phyloP scores from a whole-genome alignment of 75 land plant genomes.

The Pseudotsuga menziesii region DNA sequence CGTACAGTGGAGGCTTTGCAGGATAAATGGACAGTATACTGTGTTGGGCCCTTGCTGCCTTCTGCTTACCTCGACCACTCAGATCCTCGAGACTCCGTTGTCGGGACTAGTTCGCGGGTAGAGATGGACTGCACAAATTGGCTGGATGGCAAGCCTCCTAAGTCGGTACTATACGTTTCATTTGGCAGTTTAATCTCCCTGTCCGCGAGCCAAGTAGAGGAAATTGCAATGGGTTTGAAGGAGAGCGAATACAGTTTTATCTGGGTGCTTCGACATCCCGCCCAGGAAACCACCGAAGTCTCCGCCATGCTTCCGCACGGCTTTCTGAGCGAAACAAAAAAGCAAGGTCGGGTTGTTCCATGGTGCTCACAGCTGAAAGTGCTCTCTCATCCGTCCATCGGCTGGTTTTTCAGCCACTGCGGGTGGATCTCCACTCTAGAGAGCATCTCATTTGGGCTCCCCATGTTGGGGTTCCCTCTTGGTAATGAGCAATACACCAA shows the following conservation, averaged over 20 bases:
- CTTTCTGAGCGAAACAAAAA: no score
- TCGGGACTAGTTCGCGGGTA: background rate
- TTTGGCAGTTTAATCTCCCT: conserved; percentile 10
- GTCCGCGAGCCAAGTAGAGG: conserved; percentile 14
- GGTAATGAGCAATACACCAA: no score
- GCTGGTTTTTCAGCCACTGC: no score
- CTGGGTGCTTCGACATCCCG: conserved; percentile 17
- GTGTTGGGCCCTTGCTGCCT: background rate
- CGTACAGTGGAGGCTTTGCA: background rate
- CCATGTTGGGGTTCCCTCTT: no score
- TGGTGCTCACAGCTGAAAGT: no score
- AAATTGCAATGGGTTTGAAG: conserved; percentile 13
- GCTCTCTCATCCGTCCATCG: no score
- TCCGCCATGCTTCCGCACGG: background rate
- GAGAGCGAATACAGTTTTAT: conserved; percentile 4
- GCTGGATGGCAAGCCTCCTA: conserved; percentile 11
- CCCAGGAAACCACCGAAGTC: background rate
- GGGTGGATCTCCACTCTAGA: no score
- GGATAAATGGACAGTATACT: background rate
- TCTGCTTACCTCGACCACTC: background rate
- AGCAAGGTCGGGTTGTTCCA: conserved; percentile 5
- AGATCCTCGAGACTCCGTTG: background rate
- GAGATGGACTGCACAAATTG: conserved; percentile 5
- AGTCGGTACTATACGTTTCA: conserved; percentile 17
- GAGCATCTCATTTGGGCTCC: no score